These are phyloP conservation scores for Biancaea sappan DNA, from an alignment of 306 rosid species.

Conservation along the genomic window DNA sequence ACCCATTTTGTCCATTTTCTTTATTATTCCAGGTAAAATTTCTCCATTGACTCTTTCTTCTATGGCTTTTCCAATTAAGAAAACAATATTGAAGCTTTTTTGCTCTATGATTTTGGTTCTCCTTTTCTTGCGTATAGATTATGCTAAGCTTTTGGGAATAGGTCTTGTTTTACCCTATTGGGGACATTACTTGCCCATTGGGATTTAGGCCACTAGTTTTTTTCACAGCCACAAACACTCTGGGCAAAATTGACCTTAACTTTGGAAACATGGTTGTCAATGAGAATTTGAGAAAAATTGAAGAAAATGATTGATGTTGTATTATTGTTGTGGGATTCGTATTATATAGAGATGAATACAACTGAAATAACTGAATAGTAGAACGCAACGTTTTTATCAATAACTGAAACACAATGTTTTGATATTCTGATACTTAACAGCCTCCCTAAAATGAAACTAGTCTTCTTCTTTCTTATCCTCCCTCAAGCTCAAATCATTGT, in stretches of 20 bases:
- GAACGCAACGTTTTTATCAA: too few species aligned
- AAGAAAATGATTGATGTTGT: too few species aligned
- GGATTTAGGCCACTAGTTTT: background rate
- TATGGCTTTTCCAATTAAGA: background rate
- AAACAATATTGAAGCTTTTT: background rate
- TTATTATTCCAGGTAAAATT: background rate
- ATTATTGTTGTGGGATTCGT: too few species aligned
- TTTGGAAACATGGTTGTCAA: background rate
- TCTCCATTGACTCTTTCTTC: background rate
- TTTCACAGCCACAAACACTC: background rate
- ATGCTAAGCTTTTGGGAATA: background rate
- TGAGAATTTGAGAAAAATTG: too few species aligned
- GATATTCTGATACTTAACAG: too few species aligned
- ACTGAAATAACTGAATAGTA: too few species aligned
- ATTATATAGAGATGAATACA: too few species aligned
- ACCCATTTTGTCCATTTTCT: background rate
- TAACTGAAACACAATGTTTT: too few species aligned
- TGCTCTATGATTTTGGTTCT: background rate
- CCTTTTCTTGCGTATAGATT: background rate
- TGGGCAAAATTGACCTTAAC: background rate
- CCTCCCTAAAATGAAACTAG: too few species aligned
- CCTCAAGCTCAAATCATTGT: too few species aligned
- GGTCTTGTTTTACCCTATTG: background rate
- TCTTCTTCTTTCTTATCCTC: too few species aligned
- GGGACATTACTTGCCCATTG: too few species aligned